Evolutionary conservation across 2,329 filamentous ascomycete genomes (phyloP), one percentile per base, ranked within the genome.

Genomic region (Sporothrix curviconia): DNA sequence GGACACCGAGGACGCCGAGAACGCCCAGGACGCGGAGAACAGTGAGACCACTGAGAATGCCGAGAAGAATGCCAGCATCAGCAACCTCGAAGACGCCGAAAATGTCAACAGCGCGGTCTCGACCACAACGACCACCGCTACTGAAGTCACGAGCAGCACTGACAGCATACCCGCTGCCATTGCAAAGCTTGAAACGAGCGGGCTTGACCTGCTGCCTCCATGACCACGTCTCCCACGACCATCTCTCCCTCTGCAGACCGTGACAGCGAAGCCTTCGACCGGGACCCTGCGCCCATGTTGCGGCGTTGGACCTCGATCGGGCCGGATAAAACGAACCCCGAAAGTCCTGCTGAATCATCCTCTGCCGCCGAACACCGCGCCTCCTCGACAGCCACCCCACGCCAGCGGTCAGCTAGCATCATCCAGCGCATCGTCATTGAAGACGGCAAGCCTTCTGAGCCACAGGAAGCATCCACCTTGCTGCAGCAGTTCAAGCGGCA

Each of bases 371-470:
- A 57, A 4, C 65, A 68, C 7, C 61, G 69, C 9, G 65, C 69
- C 22, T 69, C 72, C n/a, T 64, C 64, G 2, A 17, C 36, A 32
- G 68, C 71, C 4, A 50, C 22, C 4, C 44, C 30, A n/a, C 73
- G 80, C 43, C 71, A 77, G 37, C 74, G 78, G 30, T 79, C 79
- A n/a, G 74, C 75, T 17, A 86, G 82, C 64, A 78, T 86, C 53
- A 85, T 86, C 44, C 82, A 84, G 62, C 76, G 81, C 19, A 74
- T 85, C 24, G 73, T 82, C 8, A 67, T 84, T 19, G 76, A 83
- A 56, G 76, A 78, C 40, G 70, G 75, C 6, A 73, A 73, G n/a
- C 65, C 76, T 2, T 40, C 55, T 1, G 25, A 4, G 67, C 72
- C 4, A 72, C 74, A 39, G 62, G 75, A 78, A 2, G 68, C 72